These are phyloP conservation scores for Fusarium keratoplasticum DNA, from an alignment of 2,329 filamentous ascomycete species.

Conservation along the genomic window DNA sequence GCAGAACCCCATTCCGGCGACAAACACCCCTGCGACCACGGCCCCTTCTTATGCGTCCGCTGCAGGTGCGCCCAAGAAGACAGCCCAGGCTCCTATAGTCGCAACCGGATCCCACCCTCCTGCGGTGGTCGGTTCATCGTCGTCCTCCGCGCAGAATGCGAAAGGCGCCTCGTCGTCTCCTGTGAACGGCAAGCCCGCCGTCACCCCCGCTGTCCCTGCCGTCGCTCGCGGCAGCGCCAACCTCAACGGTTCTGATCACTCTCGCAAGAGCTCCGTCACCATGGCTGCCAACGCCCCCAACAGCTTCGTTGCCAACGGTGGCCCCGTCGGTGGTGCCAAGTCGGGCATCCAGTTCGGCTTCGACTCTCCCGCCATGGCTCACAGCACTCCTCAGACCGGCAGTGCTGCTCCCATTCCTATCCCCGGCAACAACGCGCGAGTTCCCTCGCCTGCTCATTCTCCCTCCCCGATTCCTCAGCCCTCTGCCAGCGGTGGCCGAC, in stretches of 20 bases:
- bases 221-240: conserved; percentile 72
- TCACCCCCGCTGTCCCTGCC: conserved; percentile 75
- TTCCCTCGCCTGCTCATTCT: conserved; percentile 86
- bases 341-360: conserved; percentile 86
- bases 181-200: conserved; percentile 85
- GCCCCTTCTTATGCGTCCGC: conserved; percentile 75
- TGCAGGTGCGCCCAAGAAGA: conserved; percentile 73
- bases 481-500: conserved; percentile 84
- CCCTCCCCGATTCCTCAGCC: conserved; percentile 95
- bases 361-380: conserved; percentile 73
- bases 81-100: conserved; percentile 69
- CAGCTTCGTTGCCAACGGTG: conserved; percentile 82
- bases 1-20: conserved; percentile 67
- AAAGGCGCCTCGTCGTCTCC: conserved; percentile 77
- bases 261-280: conserved; percentile 88
- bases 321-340: conserved; percentile 67
- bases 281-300: conserved; percentile 87
- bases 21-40: conserved; percentile 67
- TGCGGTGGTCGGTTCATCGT: conserved; percentile 66
- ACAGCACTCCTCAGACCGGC: conserved; percentile 73
- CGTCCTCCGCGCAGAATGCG: conserved; percentile 65
- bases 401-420: conserved; percentile 70
- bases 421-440: conserved; percentile 73
- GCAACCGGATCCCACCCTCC: conserved; percentile 67
- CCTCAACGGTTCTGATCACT: conserved; percentile 83